phyloP scores from a whole-genome alignment of 2,329 filamentous ascomycete genomes.

The Sclerotinia borealis region DNA sequence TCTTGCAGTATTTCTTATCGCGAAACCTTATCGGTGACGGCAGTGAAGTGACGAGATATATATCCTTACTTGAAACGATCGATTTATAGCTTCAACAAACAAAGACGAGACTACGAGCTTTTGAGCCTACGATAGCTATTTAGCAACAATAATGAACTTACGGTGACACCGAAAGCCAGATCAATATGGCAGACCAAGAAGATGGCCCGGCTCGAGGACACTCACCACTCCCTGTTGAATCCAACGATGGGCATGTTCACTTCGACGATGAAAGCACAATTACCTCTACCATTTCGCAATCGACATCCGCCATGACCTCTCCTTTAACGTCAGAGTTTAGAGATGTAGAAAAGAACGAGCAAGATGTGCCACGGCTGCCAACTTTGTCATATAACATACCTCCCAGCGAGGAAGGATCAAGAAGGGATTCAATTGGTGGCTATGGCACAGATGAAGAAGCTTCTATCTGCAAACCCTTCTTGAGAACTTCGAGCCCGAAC shows the following conservation, averaged over 20 bases:
- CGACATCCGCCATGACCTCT: conserved; percentile 33
- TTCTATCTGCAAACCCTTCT: conserved; percentile 51
- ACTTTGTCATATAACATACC: conserved; percentile 24
- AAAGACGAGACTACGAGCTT: background rate
- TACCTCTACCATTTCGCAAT: conserved; percentile 22
- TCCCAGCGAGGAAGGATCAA: conserved; percentile 18
- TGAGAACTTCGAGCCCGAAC: conserved; percentile 46
- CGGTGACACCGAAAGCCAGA: background rate
- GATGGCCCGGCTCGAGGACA: conserved; percentile 22
- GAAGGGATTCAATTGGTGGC: conserved; percentile 18
- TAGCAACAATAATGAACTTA: background rate
- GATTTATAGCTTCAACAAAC: background rate
- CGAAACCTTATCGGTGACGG: conserved; percentile 14
- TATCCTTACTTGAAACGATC: background rate
- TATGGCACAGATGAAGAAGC: conserved; percentile 54
- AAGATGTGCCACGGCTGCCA: conserved; percentile 25
- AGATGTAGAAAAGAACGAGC: conserved; percentile 19
- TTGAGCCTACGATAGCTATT: background rate
- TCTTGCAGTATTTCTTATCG: conserved; percentile 18
- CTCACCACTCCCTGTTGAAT: conserved; percentile 25
- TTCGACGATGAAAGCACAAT: conserved; percentile 25
- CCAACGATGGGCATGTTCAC: conserved; percentile 22
- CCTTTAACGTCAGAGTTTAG: conserved; percentile 28
- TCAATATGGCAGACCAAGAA: conserved; percentile 31
- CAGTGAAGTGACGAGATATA: conserved; percentile 9